Evolutionary conservation across 805 yeast genomes (phyloP).

Genomic region (Spencermartinsiella europaea): DNA sequence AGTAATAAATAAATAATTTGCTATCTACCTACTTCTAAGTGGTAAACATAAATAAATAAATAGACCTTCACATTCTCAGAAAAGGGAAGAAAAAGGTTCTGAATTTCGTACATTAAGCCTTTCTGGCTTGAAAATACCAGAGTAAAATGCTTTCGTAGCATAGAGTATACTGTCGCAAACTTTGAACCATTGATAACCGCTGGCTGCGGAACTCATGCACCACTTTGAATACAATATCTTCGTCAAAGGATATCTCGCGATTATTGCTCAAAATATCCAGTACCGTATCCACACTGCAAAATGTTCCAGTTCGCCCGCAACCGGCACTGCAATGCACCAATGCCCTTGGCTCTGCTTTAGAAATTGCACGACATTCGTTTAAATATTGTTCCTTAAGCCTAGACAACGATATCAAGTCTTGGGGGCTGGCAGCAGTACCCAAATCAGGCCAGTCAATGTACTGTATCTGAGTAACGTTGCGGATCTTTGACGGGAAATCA

Average conservation of each 20-base stretch:
- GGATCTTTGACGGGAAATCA: constrained; percentile 25
- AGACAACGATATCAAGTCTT: constrained; percentile 57
- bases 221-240: constrained; percentile 57
- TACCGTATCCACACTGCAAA: constrained; percentile 41
- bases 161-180: constrained; percentile 63
- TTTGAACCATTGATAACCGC: constrained; percentile 80
- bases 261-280: constrained; percentile 35
- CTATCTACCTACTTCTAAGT: no score
- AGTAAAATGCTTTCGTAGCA: constrained; percentile 58
- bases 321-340: constrained; percentile 95
- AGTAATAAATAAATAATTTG: not conserved
- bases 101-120: not conserved
- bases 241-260: constrained; percentile 25
- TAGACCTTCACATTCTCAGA: no score
- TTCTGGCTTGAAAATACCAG: constrained; percentile 17
- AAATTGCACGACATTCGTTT: constrained; percentile 15
- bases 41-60: not conserved
- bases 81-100: not conserved
- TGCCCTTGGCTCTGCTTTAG: constrained; percentile 10
- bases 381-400: constrained; percentile 36
- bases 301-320: constrained; percentile 94
- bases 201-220: constrained; percentile 67
- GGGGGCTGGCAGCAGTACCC: constrained; percentile 57
- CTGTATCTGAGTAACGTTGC: constrained; percentile 66
- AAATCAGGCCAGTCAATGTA: constrained; percentile 82